A percentile compares a stretch with the other conserved stretches of the same genome.
Evolutionary conservation across 2,329 filamentous ascomycete species (phyloP).

Genomic region (Aspergillus versicolor): DNA sequence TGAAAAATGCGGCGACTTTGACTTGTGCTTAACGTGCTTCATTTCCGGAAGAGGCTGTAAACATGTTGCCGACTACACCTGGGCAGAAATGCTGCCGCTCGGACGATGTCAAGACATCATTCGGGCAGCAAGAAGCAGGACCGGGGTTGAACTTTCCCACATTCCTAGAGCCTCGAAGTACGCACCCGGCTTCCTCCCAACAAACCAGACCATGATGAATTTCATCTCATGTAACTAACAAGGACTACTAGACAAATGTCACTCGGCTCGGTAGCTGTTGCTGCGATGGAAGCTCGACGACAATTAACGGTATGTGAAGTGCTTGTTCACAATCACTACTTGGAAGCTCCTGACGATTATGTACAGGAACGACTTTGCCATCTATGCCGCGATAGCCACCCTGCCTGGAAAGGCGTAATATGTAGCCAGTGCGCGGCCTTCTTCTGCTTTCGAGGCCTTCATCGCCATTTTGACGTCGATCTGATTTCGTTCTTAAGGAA

Average conservation of each 20-base stretch:
- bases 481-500: slow-evolving; percentile 30
- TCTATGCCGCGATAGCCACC: slow-evolving; percentile 36
- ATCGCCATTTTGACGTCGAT: slow-evolving; percentile 37
- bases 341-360: background rate
- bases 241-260: slow-evolving; percentile 8
- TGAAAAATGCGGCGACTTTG: slow-evolving; percentile 36
- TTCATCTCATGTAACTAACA: background rate
- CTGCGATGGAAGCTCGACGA: slow-evolving; percentile 24
- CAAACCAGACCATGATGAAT: background rate
- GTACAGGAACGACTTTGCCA: slow-evolving; percentile 34
- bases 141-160: background rate
- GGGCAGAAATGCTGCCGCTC: slow-evolving; percentile 33
- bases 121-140: background rate
- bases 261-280: slow-evolving; percentile 25
- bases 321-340: slow-evolving; percentile 9
- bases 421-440: slow-evolving; percentile 36
- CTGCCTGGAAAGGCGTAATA: slow-evolving; percentile 34
- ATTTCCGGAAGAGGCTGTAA: slow-evolving; percentile 37
- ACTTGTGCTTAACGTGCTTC: slow-evolving; percentile 36
- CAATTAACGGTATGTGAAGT: slow-evolving; percentile 20
- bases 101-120: slow-evolving; percentile 27
- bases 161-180: slow-evolving; percentile 7
- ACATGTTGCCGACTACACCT: slow-evolving; percentile 31
- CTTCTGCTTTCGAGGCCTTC: slow-evolving; percentile 37
- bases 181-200: background rate